phyloP scores from a whole-genome alignment of 176 grass and related monocot species.

The Aegilops longissima region DNA sequence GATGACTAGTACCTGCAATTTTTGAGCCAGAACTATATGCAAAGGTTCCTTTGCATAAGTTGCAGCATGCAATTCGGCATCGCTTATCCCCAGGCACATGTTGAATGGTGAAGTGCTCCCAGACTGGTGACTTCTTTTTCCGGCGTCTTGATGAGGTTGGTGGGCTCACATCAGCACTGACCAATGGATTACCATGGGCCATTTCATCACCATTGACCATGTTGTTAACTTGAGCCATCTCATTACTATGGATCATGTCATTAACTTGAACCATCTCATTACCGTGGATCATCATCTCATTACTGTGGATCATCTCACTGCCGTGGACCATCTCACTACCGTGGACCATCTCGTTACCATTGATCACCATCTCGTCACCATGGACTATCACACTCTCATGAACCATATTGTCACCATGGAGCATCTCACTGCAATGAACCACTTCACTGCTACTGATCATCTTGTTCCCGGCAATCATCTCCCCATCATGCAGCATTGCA shows the following conservation, averaged over 20 bases:
- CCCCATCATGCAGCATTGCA: not conserved
- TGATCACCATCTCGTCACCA: not conserved
- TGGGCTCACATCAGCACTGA: not conserved
- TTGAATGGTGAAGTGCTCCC: conserved; percentile 20
- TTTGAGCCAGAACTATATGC: not conserved
- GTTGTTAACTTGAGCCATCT: conserved; percentile 4
- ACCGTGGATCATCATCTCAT: not conserved
- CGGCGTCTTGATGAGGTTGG: not conserved
- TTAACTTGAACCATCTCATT: conserved; percentile 2
- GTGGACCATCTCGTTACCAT: conserved; percentile 7
- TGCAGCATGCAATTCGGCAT: conserved; percentile 9
- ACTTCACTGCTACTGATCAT: not conserved
- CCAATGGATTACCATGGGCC: not conserved
- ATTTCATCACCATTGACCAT: conserved; percentile 6
- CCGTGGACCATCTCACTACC: not conserved
- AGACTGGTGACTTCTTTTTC: conserved; percentile 11
- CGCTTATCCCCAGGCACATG: not conserved
- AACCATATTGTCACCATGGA: not conserved
- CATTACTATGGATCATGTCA: conserved; percentile 1
- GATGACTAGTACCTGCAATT: conserved; percentile 22
- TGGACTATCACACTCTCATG: not conserved
- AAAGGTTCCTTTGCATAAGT: conserved; percentile 15
- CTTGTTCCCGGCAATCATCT: not conserved
- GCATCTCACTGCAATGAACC: conserved; percentile 11
- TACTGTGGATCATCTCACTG: not conserved